These are phyloP conservation scores for Aspergillus bombycis DNA, from an alignment of 2,329 filamentous ascomycete species.

Conservation along the genomic window DNA sequence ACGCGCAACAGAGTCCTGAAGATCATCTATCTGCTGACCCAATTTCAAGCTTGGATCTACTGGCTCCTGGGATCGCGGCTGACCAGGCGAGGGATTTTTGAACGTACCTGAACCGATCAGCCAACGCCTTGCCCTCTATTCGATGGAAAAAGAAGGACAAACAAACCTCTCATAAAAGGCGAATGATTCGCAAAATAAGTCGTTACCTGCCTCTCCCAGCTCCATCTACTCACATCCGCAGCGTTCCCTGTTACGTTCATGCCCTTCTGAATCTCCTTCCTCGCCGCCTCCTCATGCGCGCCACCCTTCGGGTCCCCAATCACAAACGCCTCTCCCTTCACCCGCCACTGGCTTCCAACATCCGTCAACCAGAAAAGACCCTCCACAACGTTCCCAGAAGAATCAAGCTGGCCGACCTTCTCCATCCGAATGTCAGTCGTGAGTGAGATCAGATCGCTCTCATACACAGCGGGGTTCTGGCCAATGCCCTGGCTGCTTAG, in stretches of 20 bases:
- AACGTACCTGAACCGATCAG: conserved; percentile 60
- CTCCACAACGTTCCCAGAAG: conserved; percentile 72
- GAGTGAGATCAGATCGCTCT: conserved; percentile 78
- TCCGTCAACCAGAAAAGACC: conserved; percentile 79
- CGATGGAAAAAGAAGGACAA: neutral
- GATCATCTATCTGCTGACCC: conserved; percentile 68
- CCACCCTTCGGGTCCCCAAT: conserved; percentile 70
- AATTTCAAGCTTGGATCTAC: conserved; percentile 50
- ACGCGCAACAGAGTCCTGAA: conserved; percentile 71
- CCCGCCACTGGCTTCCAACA: conserved; percentile 77
- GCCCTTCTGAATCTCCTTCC: conserved; percentile 64
- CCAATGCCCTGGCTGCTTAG: conserved; percentile 46
- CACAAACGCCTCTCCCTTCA: conserved; percentile 76
- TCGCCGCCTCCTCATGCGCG: conserved; percentile 49
- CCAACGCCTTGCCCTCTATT: neutral
- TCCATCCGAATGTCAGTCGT: conserved; percentile 89
- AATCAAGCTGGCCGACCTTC: conserved; percentile 74
- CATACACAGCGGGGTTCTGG: conserved; percentile 68
- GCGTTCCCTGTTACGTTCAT: conserved; percentile 45
- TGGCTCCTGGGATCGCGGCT: conserved; percentile 57
- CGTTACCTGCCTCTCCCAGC: conserved; percentile 77
- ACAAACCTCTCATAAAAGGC: conserved; percentile 72
- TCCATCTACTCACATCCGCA: conserved; percentile 62
- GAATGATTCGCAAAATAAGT: conserved; percentile 88
- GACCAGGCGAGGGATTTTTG: conserved; percentile 71